Evolutionary conservation across 768 basidiomycete species (phyloP).

Genomic region (Thelephora aurantiotincta): DNA sequence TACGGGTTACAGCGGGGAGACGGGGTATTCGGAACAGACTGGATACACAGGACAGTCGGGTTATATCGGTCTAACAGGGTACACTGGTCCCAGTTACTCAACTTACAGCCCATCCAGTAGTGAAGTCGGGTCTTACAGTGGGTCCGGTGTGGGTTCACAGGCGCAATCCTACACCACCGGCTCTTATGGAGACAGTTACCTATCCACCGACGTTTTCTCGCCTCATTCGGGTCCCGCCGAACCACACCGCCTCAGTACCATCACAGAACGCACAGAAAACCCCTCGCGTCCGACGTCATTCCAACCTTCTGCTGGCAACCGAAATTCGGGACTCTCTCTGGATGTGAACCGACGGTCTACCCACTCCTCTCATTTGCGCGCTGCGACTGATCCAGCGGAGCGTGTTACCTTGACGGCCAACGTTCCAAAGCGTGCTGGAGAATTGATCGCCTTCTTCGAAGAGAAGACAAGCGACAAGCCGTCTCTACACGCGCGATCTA

Average conservation of each 20-base stretch:
- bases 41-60: no score
- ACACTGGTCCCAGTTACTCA: constrained; percentile 10
- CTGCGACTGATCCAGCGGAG: constrained; percentile 41
- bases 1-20: no score
- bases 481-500: constrained; percentile 34
- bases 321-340: constrained; percentile 18
- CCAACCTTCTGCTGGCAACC: constrained; percentile 15
- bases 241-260: constrained; percentile 42
- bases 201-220: not conserved
- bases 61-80: constrained; percentile 21
- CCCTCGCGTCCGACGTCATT: constrained; percentile 42
- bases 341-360: constrained; percentile 35
- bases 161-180: constrained; percentile 14
- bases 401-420: constrained; percentile 22
- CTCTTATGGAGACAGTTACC: not conserved
- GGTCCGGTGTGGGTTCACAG: constrained; percentile 3
- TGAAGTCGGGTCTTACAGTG: constrained; percentile 10
- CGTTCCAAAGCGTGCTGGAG: constrained; percentile 38
- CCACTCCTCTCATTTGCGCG: constrained; percentile 36
- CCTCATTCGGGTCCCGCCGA: constrained; percentile 1
- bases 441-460: constrained; percentile 67
- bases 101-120: not conserved
- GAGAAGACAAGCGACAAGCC: constrained; percentile 26
- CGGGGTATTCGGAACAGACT: no score
- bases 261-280: constrained; percentile 68